Percentiles rank a stretch among this genome's conserved stretches.
Conservation (phyloP, 202 grass and related monocot genomes). For the Elaeis oleifera region DNA sequence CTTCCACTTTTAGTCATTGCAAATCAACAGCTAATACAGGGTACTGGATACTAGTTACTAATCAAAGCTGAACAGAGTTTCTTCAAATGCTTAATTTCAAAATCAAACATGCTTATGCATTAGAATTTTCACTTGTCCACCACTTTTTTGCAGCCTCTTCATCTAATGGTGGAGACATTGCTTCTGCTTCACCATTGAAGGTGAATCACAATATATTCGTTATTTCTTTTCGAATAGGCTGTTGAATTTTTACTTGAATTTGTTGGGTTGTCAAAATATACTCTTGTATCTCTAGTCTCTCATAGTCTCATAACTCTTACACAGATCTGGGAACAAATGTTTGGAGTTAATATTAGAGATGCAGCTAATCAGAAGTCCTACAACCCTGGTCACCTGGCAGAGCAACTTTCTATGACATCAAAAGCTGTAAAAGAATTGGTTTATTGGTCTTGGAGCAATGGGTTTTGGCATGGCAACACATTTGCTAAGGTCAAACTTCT, state of each 20-base stretch:
- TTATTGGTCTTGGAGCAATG: slow-evolving; percentile 98
- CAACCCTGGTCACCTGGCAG: slow-evolving; percentile 56
- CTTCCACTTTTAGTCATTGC: slow-evolving; percentile 62
- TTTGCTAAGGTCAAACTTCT: slow-evolving; percentile 87
- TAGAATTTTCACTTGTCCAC: no score
- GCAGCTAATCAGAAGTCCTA: slow-evolving; percentile 62
- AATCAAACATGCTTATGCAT: no score
- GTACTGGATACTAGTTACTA: slow-evolving; percentile 21
- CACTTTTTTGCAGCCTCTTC: slow-evolving; percentile 51
- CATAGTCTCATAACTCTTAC: slow-evolving; percentile 12
- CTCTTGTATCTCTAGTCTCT: no score
- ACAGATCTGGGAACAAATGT: slow-evolving; percentile 75
- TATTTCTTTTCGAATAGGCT: neutral
- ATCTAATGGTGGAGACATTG: slow-evolving; percentile 31
- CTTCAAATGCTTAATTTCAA: no score
- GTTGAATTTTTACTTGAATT: neutral
- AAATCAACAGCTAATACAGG: slow-evolving; percentile 78
- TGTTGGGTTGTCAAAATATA: slow-evolving; percentile 5
- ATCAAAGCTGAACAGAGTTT: no score
- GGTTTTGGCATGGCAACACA: slow-evolving; percentile 94
- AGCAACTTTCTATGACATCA: slow-evolving; percentile 43
- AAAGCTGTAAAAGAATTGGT: slow-evolving; percentile 61
- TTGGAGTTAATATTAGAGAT: slow-evolving; percentile 73
- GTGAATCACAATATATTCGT: slow-evolving; percentile 16
- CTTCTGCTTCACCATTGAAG: slow-evolving; percentile 53